Evolutionary conservation across 768 basidiomycete genomes (phyloP).

Genomic region (Trametes villosa): DNA sequence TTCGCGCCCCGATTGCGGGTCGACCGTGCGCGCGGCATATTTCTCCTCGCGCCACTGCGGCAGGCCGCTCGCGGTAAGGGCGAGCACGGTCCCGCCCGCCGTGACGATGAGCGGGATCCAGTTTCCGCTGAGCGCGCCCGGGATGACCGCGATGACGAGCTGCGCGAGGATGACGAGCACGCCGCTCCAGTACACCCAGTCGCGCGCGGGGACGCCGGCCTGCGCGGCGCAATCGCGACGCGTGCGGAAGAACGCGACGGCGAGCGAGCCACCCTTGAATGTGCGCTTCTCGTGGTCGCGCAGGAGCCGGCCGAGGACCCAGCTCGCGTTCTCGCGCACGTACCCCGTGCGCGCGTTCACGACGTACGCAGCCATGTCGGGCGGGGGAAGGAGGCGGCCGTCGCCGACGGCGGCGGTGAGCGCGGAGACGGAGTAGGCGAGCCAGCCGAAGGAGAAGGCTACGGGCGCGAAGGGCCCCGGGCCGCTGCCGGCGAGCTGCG

Average conservation of each 20-base stretch:
- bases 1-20: constrained; percentile 21
- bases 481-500: constrained; percentile 33
- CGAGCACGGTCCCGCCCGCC: constrained; percentile 32
- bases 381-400: constrained; percentile 33
- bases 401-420: constrained; percentile 32
- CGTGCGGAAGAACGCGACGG: constrained; percentile 29
- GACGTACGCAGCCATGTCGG: constrained; percentile 29
- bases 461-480: constrained; percentile 31
- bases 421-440: constrained; percentile 36
- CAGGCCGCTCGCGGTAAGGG: constrained; percentile 29
- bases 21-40: constrained; percentile 32
- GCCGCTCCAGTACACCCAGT: constrained; percentile 36
- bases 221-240: not conserved
- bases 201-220: constrained; percentile 30
- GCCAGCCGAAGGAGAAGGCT: constrained; percentile 41
- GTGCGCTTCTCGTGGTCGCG: constrained; percentile 31
- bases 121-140: constrained; percentile 29
- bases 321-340: constrained; percentile 31
- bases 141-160: constrained; percentile 36
- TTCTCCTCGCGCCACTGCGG: constrained; percentile 39
- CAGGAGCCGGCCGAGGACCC: constrained; percentile 37
- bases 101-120: constrained; percentile 39
- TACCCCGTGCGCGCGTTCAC: constrained; percentile 33
- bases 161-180: constrained; percentile 32
- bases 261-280: constrained; percentile 24